Conservation (phyloP, 148 eudicot genomes). For the Vaccinium darrowii region DNA sequence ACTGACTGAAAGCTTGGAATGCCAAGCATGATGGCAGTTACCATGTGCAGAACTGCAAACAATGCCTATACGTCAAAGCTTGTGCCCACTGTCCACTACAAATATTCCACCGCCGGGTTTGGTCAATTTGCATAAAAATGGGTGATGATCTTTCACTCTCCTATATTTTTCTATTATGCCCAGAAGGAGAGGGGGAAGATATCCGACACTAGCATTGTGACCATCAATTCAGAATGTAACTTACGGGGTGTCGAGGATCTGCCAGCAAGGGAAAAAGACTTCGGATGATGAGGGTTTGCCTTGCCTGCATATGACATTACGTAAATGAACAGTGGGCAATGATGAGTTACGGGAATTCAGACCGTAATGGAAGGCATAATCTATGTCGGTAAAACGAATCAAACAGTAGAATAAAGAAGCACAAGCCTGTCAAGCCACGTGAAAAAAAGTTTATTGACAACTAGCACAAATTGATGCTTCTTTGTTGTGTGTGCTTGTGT, state of each 20-base stretch:
- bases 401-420: not conserved
- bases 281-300: slow-evolving; percentile 87
- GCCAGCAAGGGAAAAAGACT: slow-evolving; percentile 97
- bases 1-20: not conserved
- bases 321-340: not conserved
- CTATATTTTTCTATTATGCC: not conserved
- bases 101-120: no score
- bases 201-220: not conserved
- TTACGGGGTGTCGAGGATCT: slow-evolving; percentile 98
- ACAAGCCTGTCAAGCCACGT: not conserved
- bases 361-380: not conserved
- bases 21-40: not conserved
- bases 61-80: not conserved
- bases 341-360: not conserved
- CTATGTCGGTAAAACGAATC: not conserved
- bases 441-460: not conserved
- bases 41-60: not conserved
- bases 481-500: not conserved
- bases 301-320: slow-evolving; percentile 50
- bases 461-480: not conserved
- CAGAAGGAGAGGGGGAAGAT: not conserved
- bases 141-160: not conserved
- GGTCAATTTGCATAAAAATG: not conserved
- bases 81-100: not conserved
- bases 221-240: slow-evolving; percentile 24